These are phyloP conservation scores for Chrysanthemum lavandulifolium DNA, from an alignment of 129 eudicot genomes.

Conservation along the genomic window DNA sequence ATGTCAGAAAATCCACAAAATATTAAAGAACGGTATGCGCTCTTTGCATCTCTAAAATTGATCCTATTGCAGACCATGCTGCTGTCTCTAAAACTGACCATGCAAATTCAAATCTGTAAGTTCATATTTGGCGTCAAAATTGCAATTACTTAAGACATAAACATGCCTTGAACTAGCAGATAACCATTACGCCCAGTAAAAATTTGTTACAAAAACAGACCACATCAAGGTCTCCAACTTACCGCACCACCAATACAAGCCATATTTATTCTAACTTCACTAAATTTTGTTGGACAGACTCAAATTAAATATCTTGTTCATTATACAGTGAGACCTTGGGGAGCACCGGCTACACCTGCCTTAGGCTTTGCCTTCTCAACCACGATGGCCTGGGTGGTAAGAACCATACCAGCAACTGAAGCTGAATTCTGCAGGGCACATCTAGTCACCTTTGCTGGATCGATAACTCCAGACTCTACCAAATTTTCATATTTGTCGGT, in stretches of 20 bases:
- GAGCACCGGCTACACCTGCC: conserved; percentile 43
- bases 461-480: conserved; percentile 83
- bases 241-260: conserved; percentile 1
- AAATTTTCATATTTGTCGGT: conserved; percentile 73
- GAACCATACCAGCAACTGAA: conserved; percentile 97
- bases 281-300: not conserved
- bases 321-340: conserved; percentile 58
- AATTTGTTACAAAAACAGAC: conserved; percentile 25
- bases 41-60: too few species aligned
- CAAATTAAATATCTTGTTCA: not conserved
- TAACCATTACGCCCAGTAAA: not conserved
- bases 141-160: not conserved
- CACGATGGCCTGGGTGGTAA: conserved; percentile 94
- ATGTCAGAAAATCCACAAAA: too few species aligned
- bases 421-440: conserved; percentile 93
- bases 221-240: conserved; percentile 1
- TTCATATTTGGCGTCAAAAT: not conserved
- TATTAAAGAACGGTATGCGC: too few species aligned
- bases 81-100: too few species aligned
- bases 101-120: too few species aligned
- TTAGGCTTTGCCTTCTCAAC: conserved; percentile 87
- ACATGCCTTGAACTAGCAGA: not conserved
- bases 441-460: conserved; percentile 93
- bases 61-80: too few species aligned
- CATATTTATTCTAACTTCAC: conserved; percentile 4